Percentiles rank a stretch among this genome's conserved stretches.
Evolutionary conservation across 2,329 filamentous ascomycete species (phyloP).

Genomic region (Clonostachys chloroleuca): DNA sequence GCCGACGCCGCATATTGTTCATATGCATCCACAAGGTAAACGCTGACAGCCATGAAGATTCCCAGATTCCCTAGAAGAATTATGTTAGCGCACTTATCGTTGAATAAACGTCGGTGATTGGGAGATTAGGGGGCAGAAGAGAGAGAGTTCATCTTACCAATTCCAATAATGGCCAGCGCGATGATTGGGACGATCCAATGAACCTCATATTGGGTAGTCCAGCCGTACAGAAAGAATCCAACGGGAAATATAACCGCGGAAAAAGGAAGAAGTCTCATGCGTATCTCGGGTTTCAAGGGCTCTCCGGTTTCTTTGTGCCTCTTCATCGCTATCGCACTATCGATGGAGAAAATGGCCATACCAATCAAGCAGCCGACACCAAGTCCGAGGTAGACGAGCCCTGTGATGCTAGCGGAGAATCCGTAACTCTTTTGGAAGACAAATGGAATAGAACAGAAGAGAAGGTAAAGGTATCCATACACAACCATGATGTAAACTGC

Average conservation of each 20-base stretch:
- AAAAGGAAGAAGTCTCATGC: constrained; percentile 18
- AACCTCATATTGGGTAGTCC: constrained; percentile 35
- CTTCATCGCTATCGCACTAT: constrained; percentile 28
- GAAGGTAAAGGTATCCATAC: constrained; percentile 57
- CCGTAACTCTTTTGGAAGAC: constrained; percentile 54
- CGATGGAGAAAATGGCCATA: not conserved
- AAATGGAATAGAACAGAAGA: constrained; percentile 42
- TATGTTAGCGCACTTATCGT: not conserved
- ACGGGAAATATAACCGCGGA: constrained; percentile 41
- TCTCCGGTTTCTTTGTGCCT: constrained; percentile 34
- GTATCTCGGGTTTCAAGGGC: not conserved
- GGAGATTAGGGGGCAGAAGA: too few species aligned
- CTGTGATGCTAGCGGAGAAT: constrained; percentile 25
- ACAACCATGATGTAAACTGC: constrained; percentile 61
- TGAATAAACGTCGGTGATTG: too few species aligned
- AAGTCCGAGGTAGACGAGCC: constrained; percentile 35
- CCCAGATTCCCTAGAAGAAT: not conserved
- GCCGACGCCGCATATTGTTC: constrained; percentile 28
- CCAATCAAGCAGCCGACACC: constrained; percentile 31
- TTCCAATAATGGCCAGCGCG: constrained; percentile 33
- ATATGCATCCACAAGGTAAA: constrained; percentile 55
- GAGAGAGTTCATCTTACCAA: constrained; percentile 24
- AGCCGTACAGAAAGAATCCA: constrained; percentile 49
- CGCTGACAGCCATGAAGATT: constrained; percentile 32
- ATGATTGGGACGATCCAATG: constrained; percentile 48